phyloP scores from a whole-genome alignment of 495 filamentous ascomycete species.

The Penicillium samsonianum region DNA sequence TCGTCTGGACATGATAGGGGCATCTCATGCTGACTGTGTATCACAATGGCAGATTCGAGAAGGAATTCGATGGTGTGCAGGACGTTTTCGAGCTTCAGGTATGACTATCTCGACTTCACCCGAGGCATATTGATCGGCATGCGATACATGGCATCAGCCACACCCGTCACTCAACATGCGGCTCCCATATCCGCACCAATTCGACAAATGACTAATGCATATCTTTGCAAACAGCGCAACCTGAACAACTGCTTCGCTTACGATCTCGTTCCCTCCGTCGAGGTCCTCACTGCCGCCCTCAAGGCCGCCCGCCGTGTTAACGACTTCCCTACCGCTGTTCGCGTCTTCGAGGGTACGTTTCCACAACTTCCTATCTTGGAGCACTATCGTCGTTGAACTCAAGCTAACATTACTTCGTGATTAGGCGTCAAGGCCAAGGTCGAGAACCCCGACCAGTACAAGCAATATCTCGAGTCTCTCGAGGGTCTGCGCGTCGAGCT shows the following conservation, averaged over 20 bases:
- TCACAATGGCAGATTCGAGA: constrained; percentile 78
- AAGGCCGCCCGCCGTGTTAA: constrained; percentile 93
- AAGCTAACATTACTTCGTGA: constrained; percentile 21
- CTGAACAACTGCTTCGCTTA: constrained; percentile 99
- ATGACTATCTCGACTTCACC: constrained; percentile 33
- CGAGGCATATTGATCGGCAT: constrained; percentile 9
- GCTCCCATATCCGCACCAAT: constrained; percentile 3
- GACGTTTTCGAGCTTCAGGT: constrained; percentile 99
- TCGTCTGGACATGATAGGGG: constrained; percentile 10
- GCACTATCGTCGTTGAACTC: not conserved
- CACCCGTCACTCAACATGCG: constrained; percentile 4
- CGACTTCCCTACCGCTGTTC: constrained; percentile 96
- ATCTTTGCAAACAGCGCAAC: constrained; percentile 68
- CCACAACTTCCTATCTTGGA: not conserved
- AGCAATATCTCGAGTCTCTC: constrained; percentile 94
- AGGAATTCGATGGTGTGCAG: constrained; percentile 96
- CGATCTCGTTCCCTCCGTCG: constrained; percentile 94
- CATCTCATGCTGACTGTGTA: constrained; percentile 20
- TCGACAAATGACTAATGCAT: constrained; percentile 10
- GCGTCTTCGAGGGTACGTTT: constrained; percentile 90
- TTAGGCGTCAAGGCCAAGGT: constrained; percentile 98
- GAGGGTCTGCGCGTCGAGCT: constrained; percentile 91
- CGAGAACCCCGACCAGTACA: constrained; percentile 95
- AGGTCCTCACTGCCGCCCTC: constrained; percentile 88
- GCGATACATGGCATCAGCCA: constrained; percentile 14